Conservation (phyloP, 768 basidiomycete species). For the Brasilioporus rufonigricans region DNA sequence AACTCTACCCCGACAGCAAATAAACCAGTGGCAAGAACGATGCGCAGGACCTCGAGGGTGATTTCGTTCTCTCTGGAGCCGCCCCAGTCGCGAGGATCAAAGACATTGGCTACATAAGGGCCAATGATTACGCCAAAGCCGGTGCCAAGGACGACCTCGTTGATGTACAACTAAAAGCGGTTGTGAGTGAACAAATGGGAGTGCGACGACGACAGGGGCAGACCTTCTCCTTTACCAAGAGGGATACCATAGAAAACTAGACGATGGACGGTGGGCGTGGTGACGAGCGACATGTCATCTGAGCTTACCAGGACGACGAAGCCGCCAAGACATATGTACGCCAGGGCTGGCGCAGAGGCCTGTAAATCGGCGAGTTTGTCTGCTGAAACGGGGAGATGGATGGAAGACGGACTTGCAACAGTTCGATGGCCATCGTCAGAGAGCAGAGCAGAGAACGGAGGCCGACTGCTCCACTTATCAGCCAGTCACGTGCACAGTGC, state of each 20-base stretch:
- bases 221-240: constrained; percentile 81
- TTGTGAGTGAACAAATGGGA: not conserved
- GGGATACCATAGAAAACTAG: constrained; percentile 82
- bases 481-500: not conserved
- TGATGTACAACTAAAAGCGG: constrained; percentile 68
- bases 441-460: too few species aligned
- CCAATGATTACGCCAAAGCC: constrained; percentile 60
- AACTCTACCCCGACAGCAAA: constrained; percentile 96
- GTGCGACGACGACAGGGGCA: not conserved
- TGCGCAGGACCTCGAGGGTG: constrained; percentile 82
- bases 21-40: constrained; percentile 88
- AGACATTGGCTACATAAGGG: constrained; percentile 66
- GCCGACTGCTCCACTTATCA: not conserved
- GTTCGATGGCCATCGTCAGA: constrained; percentile 14
- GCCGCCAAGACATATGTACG: constrained; percentile 63
- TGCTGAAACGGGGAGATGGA: not conserved
- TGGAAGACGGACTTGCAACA: constrained; percentile 28
- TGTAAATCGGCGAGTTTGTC: constrained; percentile 33
- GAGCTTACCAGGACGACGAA: constrained; percentile 45
- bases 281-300: not conserved
- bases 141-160: constrained; percentile 92
- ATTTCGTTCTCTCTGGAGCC: constrained; percentile 49
- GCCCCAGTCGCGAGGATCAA: constrained; percentile 82
- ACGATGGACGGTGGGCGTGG: not conserved
- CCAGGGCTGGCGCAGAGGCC: constrained; percentile 52